Base-by-base conservation (phyloP, 768 basidiomycete species). In the Dendrothele bispora region DNA sequence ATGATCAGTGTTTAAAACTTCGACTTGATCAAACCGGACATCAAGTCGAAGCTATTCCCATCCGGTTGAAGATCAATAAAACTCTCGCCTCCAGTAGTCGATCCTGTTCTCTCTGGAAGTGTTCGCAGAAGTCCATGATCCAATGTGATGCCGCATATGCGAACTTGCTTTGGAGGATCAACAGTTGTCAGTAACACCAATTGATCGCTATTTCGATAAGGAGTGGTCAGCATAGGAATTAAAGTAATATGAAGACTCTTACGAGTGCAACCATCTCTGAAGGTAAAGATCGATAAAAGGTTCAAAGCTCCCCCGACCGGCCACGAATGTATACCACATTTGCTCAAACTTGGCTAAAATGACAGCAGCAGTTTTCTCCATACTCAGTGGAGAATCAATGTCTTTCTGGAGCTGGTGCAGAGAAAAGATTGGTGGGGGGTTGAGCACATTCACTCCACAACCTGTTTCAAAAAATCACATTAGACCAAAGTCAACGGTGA, bases 11-110 rank as follows among this genome's bases (percentile, higher is more conserved):
- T n/a, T n/a, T n/a, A 74, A n/a, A 58, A 59, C 55, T 79, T 79
- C 1, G 69, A 63, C 53, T 73, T 86, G 55, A 95, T 95, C 64
- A 95, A 62, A 26, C 92, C 91, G 28, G 83, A 78, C 88, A 97
- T 88, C 54, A 98, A 73, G 66, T 98, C 95, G 55, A 98, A 98
- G 58, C 91, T 91, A 63, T 99, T 99, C 41, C 94, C 92, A 59
- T 98, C 94, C 2, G 97, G 97, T 62, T 97, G 97, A 17, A 99
- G 67, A 65, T 99, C 94, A 43, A 98, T 85, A 60, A 79, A 95
- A 21, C 70, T 73, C 50, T 64, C 48, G 46, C 4, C 24, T 32
- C 61, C 55, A 49, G 54, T 35, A 22, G 50, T 40, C 63, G 60
- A 65, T 18, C 67, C 61, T 51, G 60, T 63, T 24, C 71, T 67